Percentiles rank a stretch among this genome's conserved stretches.
These are phyloP conservation scores for Solanum aculeatissimum DNA, from an alignment of 305 asterid species.

Conservation along the genomic window DNA sequence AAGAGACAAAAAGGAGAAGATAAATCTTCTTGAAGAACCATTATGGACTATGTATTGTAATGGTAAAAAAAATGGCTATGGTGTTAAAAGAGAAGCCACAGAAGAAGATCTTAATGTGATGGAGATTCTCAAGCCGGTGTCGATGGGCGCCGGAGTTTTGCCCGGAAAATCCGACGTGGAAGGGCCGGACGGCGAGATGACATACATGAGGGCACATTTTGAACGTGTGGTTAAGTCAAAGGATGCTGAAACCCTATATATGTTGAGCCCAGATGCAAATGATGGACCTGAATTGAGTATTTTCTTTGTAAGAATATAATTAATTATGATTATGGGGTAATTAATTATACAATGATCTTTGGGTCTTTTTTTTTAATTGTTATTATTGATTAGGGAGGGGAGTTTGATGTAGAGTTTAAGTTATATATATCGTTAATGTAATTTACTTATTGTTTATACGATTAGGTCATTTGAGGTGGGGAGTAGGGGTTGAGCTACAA, in stretches of 20 bases:
- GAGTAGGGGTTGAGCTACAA: too few species aligned
- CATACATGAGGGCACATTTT: conserved; percentile 71
- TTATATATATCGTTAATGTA: neutral
- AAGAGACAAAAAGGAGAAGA: conserved; percentile 23
- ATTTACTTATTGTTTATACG: neutral
- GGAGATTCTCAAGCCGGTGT: conserved; percentile 67
- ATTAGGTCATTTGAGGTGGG: neutral
- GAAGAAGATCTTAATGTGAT: conserved; percentile 75
- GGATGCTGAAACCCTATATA: conserved; percentile 76
- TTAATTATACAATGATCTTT: conserved; percentile 3
- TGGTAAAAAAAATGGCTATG: conserved; percentile 67
- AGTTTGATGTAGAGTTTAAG: neutral
- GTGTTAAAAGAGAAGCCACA: conserved; percentile 40
- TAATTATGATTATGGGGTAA: neutral
- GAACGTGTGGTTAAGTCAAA: conserved; percentile 70
- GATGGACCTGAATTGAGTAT: conserved; percentile 89
- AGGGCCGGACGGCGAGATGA: conserved; percentile 69
- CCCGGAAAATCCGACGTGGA: conserved; percentile 55
- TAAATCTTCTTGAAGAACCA: conserved; percentile 59
- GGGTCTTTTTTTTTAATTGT: neutral
- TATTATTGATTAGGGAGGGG: neutral
- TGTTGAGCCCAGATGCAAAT: conserved; percentile 83
- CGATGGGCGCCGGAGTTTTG: conserved; percentile 85
- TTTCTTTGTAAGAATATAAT: conserved; percentile 52
- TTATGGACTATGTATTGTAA: conserved; percentile 73